A percentile compares a stretch with the other conserved stretches of the same genome.
Conservation (phyloP, 2,329 filamentous ascomycete species). For the Beauveria brongniartii region DNA sequence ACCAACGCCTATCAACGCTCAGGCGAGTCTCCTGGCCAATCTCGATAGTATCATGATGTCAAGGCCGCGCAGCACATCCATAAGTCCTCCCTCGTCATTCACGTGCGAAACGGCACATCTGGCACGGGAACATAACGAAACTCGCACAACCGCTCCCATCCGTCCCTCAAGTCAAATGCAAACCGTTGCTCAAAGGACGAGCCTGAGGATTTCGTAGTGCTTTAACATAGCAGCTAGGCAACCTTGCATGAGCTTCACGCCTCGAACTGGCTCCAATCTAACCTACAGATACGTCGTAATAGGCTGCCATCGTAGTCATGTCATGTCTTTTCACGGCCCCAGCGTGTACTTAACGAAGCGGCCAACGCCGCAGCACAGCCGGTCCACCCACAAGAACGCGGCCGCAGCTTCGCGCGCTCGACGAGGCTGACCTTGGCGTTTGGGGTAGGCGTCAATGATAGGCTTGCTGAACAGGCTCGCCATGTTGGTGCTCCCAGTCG, state of each 20-base stretch:
- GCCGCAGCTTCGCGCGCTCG: slow-evolving; percentile 15
- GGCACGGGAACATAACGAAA: slow-evolving; percentile 26
- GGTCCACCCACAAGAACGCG: slow-evolving; percentile 15
- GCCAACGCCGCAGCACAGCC: background rate
- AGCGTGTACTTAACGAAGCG: slow-evolving; percentile 5
- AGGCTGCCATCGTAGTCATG: background rate
- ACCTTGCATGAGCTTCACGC: background rate
- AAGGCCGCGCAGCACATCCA: background rate
- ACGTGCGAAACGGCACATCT: slow-evolving; percentile 14
- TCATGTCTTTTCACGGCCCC: slow-evolving; percentile 16
- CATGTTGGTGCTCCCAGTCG: background rate
- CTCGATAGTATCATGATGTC: background rate
- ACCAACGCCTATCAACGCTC: background rate
- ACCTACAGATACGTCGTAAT: slow-evolving; percentile 9
- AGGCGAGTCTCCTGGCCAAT: background rate
- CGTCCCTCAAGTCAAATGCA: slow-evolving; percentile 25
- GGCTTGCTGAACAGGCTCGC: slow-evolving; percentile 4
- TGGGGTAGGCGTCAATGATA: slow-evolving; percentile 14
- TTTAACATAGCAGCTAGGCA: background rate
- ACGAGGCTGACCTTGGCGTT: slow-evolving; percentile 18
- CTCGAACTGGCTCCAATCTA: slow-evolving; percentile 5
- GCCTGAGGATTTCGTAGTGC: slow-evolving; percentile 21
- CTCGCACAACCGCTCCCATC: slow-evolving; percentile 28
- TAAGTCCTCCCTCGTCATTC: slow-evolving; percentile 2
- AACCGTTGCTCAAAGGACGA: slow-evolving; percentile 22